phyloP scores from a whole-genome alignment of 176 grass and related monocot species.

The Melocanna baccifera region DNA sequence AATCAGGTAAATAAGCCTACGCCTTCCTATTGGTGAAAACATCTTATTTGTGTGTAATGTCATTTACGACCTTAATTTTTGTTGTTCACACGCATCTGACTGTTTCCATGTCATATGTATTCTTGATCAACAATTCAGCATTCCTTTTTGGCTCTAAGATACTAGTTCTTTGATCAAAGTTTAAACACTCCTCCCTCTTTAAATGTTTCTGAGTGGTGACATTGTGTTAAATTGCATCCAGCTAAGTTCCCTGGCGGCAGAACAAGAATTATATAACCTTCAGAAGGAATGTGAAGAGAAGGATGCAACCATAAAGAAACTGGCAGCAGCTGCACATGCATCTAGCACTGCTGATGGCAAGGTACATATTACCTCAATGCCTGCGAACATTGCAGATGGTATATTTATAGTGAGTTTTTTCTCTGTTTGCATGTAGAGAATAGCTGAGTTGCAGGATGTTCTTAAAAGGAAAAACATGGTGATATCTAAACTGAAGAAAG shows the following conservation, averaged over 20 bases:
- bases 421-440: slow-evolving; percentile 53
- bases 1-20: slow-evolving; percentile 47
- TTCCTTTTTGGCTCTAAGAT: background rate
- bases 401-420: background rate
- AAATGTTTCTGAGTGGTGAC: slow-evolving; percentile 1
- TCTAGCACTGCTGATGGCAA: slow-evolving; percentile 54
- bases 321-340: slow-evolving; percentile 45
- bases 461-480: slow-evolving; percentile 80
- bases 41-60: background rate
- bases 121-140: background rate
- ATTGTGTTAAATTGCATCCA: slow-evolving; percentile 39
- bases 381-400: background rate
- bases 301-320: slow-evolving; percentile 74
- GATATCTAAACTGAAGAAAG: slow-evolving; percentile 86
- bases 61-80: background rate
- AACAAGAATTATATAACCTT: slow-evolving; percentile 84
- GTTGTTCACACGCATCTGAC: background rate
- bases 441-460: slow-evolving; percentile 69
- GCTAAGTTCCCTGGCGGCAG: slow-evolving; percentile 59
- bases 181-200: background rate
- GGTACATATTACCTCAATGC: slow-evolving; percentile 26
- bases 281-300: slow-evolving; percentile 88
- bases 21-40: background rate
- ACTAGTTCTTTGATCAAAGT: background rate
- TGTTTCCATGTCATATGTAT: background rate